Base-by-base conservation (phyloP, 2,329 filamentous ascomycete species). In the Calonectria honghensis region DNA sequence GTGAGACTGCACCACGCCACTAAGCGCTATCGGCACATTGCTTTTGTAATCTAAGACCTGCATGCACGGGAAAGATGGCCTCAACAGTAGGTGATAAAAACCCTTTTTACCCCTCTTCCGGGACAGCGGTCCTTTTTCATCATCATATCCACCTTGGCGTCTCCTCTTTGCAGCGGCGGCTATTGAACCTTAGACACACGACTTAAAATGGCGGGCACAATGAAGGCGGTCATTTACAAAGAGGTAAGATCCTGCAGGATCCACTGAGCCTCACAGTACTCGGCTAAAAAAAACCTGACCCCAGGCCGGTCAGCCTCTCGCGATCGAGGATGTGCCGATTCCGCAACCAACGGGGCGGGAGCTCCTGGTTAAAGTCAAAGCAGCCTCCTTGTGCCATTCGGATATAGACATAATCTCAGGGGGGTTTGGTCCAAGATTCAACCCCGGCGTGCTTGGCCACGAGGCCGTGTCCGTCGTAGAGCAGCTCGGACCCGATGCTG, bases 41-140 rank as follows among this genome's bases (percentile, higher is more conserved):
- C 57, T 63, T 63, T 63, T 63, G 35, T 5, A 16, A 41, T 29
- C 14, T 13, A 41, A 41, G 57, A 39, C 57, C 20, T 63, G 57
- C 57, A 41, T 41, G n/a, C 45, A n/a, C 41, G 16, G 24, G 37
- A 5, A 41, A n/a, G 32, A 29, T 24, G 27, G 57, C 16, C n/a
- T 41, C n/a, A 16, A 29, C 35, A 63, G 6, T 41, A 41, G 41
- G 6, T 41, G 31, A 41, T 63, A 63, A 63, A 61, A 63, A 3
- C 57, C 45, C 18, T 45, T 63, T 61, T 29, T 63, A 63, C 57
- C 57, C 57, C 57, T 63, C 57, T 41, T 63, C 37, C 41, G n/a
- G 16, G 24, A 18, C 24, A 20, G 57, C 16, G 9, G 57, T 20
- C 20, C 3, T 27, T 14, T n/a, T 63, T 39, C 35, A 16, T 24